Base-by-base conservation (phyloP, 176 grass and related monocot genomes). In the Paspalum vaginatum region DNA sequence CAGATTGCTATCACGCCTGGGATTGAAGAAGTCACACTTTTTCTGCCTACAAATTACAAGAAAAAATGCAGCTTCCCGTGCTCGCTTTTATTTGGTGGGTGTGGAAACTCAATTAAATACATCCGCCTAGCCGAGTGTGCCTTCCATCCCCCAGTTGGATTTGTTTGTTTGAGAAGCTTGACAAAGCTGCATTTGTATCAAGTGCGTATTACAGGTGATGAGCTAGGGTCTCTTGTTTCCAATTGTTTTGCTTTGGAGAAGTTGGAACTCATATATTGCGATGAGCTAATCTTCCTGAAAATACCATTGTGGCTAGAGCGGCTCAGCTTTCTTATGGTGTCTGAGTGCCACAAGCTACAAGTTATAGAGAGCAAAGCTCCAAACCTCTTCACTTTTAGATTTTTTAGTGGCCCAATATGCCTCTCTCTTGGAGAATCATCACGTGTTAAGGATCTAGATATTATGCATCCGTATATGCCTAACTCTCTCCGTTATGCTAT, bases 311-410 rank as follows among this genome's bases (percentile, higher is more conserved):
- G 16, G 1, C 72, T 74, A n/a, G 37, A 57, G 6, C 20, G 11
- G 11, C 37, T 56, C 10, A 41, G 51, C 72, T 57, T 0, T 0
- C 20, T 74, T 6, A 3, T 1, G 8, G 37, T 74, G 11, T 5
- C 0, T 56, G 6, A 7, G 2, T 74, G 72, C 11, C 0, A 43
- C 10, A 57, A 1, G 3, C 37, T 74, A 5, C 18, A 24, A 42
- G 37, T 74, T 6, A 74, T 74, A 5, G 52, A 74, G 15, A 74
- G 37, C 52, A 54, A 11, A 41, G 72, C 72, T 57, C 72, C 52
- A 57, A 74, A 74, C 5, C 51, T 74, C 51, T 15, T 10, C 5
- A 42, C 10, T 15, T 4, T 74, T 15, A 2, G 24, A 0, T 43
- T 74, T 5, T 43, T 0, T 2, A 10, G 51, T 74, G 0, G n/a